Evolutionary conservation across 345 rosid genomes (phyloP).

Genomic region (Hibiscus mutabilis): DNA sequence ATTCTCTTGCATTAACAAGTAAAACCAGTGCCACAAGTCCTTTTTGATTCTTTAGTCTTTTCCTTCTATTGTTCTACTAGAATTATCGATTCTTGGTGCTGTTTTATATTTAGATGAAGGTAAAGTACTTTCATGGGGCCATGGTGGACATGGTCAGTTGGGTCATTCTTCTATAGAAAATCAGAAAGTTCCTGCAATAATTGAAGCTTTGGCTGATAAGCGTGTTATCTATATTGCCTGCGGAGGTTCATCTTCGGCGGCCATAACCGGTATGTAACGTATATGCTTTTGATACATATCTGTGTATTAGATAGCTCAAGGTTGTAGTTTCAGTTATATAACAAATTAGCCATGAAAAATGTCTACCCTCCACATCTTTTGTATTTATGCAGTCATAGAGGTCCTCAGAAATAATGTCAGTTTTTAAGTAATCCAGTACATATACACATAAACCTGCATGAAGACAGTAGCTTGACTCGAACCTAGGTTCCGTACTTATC

Average conservation of each 20-base stretch:
- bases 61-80: background rate
- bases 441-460: background rate
- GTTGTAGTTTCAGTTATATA: background rate
- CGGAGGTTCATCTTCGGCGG: slow-evolving; percentile 93
- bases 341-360: background rate
- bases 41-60: background rate
- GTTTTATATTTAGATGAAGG: slow-evolving; percentile 52
- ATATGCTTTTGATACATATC: background rate
- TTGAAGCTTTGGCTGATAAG: slow-evolving; percentile 63
- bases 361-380: background rate
- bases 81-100: slow-evolving; percentile 11
- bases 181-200: slow-evolving; percentile 46
- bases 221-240: slow-evolving; percentile 51
- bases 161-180: slow-evolving; percentile 56
- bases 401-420: background rate
- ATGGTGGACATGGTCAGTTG: slow-evolving; percentile 88
- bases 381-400: background rate
- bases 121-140: slow-evolving; percentile 90
- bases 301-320: background rate
- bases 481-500: background rate
- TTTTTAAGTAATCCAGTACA: background rate
- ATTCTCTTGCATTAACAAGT: slow-evolving; percentile 87
- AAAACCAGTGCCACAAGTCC: slow-evolving; percentile 9
- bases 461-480: background rate
- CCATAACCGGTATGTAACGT: slow-evolving; percentile 49